phyloP scores from a whole-genome alignment of 495 filamentous ascomycete species.

The Evansstolkia leycettana region DNA sequence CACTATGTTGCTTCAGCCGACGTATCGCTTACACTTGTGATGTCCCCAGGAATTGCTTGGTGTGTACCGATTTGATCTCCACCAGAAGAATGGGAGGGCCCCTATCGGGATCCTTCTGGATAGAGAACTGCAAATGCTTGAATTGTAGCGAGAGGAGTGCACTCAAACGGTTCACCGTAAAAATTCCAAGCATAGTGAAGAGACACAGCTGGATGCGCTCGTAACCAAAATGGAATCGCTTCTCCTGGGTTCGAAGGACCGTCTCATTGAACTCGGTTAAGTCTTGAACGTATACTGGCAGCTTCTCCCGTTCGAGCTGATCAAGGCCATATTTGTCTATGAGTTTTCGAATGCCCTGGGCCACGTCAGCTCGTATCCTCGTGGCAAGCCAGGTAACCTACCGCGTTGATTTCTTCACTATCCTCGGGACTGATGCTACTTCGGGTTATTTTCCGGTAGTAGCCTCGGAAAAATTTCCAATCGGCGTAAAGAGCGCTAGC shows the following conservation, averaged over 20 bases:
- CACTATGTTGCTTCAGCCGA: no score
- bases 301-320: slow-evolving; percentile 8
- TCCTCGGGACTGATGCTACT: slow-evolving; percentile 8
- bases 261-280: slow-evolving; percentile 13
- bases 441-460: slow-evolving; percentile 11
- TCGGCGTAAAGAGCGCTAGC: slow-evolving; percentile 8
- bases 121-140: slow-evolving; percentile 10
- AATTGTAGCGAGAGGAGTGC: slow-evolving; percentile 12
- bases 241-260: slow-evolving; percentile 11
- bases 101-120: slow-evolving; percentile 9
- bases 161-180: slow-evolving; percentile 11
- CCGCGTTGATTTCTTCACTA: slow-evolving; percentile 14
- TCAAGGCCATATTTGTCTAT: slow-evolving; percentile 10
- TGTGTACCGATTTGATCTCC: slow-evolving; percentile 10
- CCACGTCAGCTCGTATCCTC: slow-evolving; percentile 2
- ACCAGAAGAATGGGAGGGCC: slow-evolving; percentile 11
- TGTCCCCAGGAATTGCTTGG: slow-evolving; percentile 11
- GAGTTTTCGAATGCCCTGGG: slow-evolving; percentile 7
- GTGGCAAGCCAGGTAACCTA: slow-evolving; percentile 4
- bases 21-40: slow-evolving; percentile 10
- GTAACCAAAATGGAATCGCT: slow-evolving; percentile 12
- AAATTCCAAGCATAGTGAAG: slow-evolving; percentile 9
- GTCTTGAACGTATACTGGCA: slow-evolving; percentile 12
- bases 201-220: slow-evolving; percentile 12
- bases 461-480: slow-evolving; percentile 12